phyloP scores from a whole-genome alignment of 106 monocot species.

The Acorus calamus region DNA sequence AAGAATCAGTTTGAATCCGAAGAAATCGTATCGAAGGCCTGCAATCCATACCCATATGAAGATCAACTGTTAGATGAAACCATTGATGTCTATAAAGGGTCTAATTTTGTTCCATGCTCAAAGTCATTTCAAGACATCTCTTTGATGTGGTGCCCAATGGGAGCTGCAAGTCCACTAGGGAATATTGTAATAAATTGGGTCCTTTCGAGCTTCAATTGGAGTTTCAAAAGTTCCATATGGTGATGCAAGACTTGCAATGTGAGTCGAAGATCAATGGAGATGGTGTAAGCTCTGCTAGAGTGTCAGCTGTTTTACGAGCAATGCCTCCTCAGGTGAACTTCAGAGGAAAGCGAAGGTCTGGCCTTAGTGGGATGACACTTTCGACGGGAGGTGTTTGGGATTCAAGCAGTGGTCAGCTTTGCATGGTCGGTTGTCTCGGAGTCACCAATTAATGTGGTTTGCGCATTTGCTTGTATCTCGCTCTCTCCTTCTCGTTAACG shows the following conservation, averaged over 20 bases:
- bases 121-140: slow-evolving; percentile 22
- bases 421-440: slow-evolving; percentile 71
- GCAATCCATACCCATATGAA: slow-evolving; percentile 38
- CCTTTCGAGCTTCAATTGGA: slow-evolving; percentile 32
- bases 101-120: slow-evolving; percentile 36
- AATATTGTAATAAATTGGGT: slow-evolving; percentile 47
- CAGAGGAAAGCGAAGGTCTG: slow-evolving; percentile 15
- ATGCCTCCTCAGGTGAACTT: slow-evolving; percentile 25
- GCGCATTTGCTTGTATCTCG: slow-evolving; percentile 57
- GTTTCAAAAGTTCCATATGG: slow-evolving; percentile 25
- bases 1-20: slow-evolving; percentile 47
- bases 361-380: slow-evolving; percentile 34
- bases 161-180: slow-evolving; percentile 49
- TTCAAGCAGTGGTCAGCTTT: slow-evolving; percentile 46
- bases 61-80: slow-evolving; percentile 15
- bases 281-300: slow-evolving; percentile 25
- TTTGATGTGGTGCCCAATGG: slow-evolving; percentile 47
- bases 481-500: slow-evolving; percentile 38
- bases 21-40: slow-evolving; percentile 32
- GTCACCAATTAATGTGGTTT: slow-evolving; percentile 21
- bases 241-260: slow-evolving; percentile 59
- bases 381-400: slow-evolving; percentile 54
- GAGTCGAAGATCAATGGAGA: slow-evolving; percentile 9
- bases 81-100: slow-evolving; percentile 34
- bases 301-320: slow-evolving; percentile 44